Base-by-base conservation (phyloP, 2,329 filamentous ascomycete species). In the Bipolaris bicolor region DNA sequence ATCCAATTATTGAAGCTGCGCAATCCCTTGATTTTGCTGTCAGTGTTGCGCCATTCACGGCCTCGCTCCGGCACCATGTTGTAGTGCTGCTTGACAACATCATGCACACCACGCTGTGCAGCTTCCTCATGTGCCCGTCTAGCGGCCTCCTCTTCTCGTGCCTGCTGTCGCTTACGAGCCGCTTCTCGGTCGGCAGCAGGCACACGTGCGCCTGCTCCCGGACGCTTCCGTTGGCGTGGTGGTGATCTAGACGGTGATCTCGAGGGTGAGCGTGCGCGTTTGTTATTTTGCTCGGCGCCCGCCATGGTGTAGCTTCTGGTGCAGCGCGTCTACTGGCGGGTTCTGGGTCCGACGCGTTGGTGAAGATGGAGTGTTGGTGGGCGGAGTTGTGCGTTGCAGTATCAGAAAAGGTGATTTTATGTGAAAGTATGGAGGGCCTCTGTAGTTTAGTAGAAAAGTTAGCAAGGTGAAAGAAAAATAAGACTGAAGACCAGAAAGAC, bases 1-100 rank as follows among this genome's bases (percentile, higher is more conserved):
- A 99, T 86, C 95, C 95, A 99, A 77, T 99, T 99, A 80, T 99
- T 99, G 82, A 97, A 95, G 65, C 90, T 91, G 51, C 95, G 87
- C 51, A 99, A 81, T 0, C 95, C 95, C 79, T 96, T 97, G 81
- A 99, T 99, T 70, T 91, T 90, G 76, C 91, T 96, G 70, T 96
- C 92, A 6, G 92, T 96, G 74, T 90, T 92, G 48, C 95, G 87
- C 94, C 95, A 99, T 71, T 97, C 92, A 52, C 94, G 87, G 11
- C 95, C 95, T 29, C 93, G 87, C 80, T 99, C 90, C 0, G 94
- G 94, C 0, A 98, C 94, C 36, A 90, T 89, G 77, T 99, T 99
- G 83, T 99, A 99, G 77, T 97, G 94, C 64, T 96, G 89, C 49
- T 89, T 87, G 47, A 98, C 95, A 7, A 96, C 88, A 70, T 98